These are phyloP conservation scores for Trichoderma polysporum DNA, from an alignment of 2,329 filamentous ascomycete genomes.

Conservation along the genomic window DNA sequence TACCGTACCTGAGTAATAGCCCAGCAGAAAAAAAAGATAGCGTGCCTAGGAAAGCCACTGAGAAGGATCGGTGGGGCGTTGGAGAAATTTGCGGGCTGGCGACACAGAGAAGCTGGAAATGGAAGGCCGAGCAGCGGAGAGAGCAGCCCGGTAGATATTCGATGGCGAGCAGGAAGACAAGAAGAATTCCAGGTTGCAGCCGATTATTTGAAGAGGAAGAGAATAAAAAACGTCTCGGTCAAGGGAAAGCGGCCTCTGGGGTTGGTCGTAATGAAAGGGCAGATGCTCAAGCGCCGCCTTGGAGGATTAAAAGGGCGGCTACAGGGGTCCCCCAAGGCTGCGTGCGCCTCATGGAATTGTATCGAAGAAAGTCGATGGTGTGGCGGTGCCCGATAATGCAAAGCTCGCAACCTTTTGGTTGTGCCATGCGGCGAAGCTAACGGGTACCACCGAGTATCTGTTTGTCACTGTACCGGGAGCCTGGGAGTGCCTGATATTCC, in stretches of 20 bases:
- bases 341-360: slow-evolving; percentile 44
- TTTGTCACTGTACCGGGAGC: slow-evolving; percentile 1
- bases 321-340: slow-evolving; percentile 32
- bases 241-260: slow-evolving; percentile 15
- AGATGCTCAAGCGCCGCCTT: slow-evolving; percentile 16
- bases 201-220: not conserved
- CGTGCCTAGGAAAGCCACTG: slow-evolving; percentile 12
- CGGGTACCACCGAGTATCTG: slow-evolving; percentile 13
- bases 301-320: slow-evolving; percentile 34
- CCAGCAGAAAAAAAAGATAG: slow-evolving; percentile 17
- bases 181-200: not conserved
- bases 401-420: slow-evolving; percentile 1
- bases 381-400: slow-evolving; percentile 35
- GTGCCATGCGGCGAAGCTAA: not conserved
- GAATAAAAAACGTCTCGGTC: not conserved
- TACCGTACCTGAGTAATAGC: slow-evolving; percentile 12
- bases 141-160: not conserved
- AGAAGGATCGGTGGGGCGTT: slow-evolving; percentile 12
- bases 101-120: not conserved
- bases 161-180: not conserved
- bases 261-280: slow-evolving; percentile 4
- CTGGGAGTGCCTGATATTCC: not conserved
- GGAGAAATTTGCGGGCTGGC: slow-evolving; percentile 14
- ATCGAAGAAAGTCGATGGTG: slow-evolving; percentile 45
- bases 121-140: not conserved